phyloP scores from a whole-genome alignment of 441 rosid species.

The Populus hybrid region DNA sequence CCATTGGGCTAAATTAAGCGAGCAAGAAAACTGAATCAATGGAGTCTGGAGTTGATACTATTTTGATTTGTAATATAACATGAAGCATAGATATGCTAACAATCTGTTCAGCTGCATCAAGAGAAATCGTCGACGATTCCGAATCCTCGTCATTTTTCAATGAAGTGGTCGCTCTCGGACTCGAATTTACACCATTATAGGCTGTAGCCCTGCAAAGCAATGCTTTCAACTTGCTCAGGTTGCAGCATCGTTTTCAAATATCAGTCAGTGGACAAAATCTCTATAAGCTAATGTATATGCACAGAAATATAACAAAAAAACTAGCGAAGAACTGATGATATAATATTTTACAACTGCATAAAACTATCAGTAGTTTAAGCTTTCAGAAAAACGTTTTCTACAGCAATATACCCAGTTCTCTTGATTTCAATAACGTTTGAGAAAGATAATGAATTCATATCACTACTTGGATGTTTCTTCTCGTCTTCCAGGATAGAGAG shows the following conservation, averaged over 20 bases:
- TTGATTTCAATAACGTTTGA: too few species aligned
- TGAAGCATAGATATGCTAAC: not conserved
- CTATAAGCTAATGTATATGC: not conserved
- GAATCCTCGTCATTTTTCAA: not conserved
- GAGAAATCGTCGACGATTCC: too few species aligned
- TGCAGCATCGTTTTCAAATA: not conserved
- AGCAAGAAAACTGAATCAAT: not conserved
- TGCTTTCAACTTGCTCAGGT: not conserved
- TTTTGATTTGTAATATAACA: not conserved
- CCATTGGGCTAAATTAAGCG: slow-evolving; percentile 9
- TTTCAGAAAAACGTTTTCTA: too few species aligned
- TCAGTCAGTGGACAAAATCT: not conserved
- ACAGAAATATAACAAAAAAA: too few species aligned
- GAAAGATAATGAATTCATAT: too few species aligned
- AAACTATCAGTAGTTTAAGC: too few species aligned
- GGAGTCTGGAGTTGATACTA: not conserved
- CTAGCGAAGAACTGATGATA: too few species aligned
- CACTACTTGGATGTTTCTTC: too few species aligned
- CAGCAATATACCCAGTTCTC: too few species aligned
- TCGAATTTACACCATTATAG: not conserved
- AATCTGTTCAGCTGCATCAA: not conserved
- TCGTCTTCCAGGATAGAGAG: too few species aligned
- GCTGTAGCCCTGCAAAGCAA: not conserved
- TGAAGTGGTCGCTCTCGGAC: not conserved
- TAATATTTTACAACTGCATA: too few species aligned